Evolutionary conservation across 129 eudicot species (phyloP), one percentile per base, ranked within the genome.

Genomic region (Artemisia argyi): DNA sequence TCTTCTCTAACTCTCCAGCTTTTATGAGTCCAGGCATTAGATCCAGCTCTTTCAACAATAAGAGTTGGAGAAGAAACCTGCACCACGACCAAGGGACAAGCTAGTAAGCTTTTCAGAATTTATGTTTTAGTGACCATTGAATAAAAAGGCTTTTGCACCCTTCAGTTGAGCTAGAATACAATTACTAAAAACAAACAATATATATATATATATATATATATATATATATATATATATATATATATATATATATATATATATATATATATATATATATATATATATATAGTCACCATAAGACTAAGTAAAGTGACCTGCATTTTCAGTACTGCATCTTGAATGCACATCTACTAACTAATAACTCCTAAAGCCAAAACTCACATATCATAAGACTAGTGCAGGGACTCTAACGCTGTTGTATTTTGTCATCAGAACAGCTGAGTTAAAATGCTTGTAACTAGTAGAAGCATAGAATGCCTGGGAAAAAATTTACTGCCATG

Each of bases 1-100:
- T 94, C 98, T 65, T 94, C 99, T 75, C 99, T 78, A 59, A 94
- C 91, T 91, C 99, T 90, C 97, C 97, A 94, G 82, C 99, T 94
- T 84, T 82, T 94, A 89, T 94, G 93, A 65, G 79, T 79, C 99
- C 99, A 94, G 15, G 96, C 98, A 86, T 88, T 84, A 65, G 91
- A 85, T 51, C 99, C 99, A 58, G 99, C 99, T 74, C 99, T 87
- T 83, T 94, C 99, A 64, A 94, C 99, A 69, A 94, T 84, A 42
- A 94, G 86, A 65, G 99, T 94, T 58, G 99, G 97, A 18, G 99
- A 94, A 30, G 99, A 94, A 65, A 94, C 97, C 99, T 94, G 88
- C 67, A 77, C 53, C 79, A 78, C 60, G 3, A 73, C 69, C 66
- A 80, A 74, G 57, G 66, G 11, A 11, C 28, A 74, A 68, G 79